These are phyloP conservation scores for Xylaria sp. DNA, from an alignment of 2,329 filamentous ascomycete species.

Conservation along the genomic window DNA sequence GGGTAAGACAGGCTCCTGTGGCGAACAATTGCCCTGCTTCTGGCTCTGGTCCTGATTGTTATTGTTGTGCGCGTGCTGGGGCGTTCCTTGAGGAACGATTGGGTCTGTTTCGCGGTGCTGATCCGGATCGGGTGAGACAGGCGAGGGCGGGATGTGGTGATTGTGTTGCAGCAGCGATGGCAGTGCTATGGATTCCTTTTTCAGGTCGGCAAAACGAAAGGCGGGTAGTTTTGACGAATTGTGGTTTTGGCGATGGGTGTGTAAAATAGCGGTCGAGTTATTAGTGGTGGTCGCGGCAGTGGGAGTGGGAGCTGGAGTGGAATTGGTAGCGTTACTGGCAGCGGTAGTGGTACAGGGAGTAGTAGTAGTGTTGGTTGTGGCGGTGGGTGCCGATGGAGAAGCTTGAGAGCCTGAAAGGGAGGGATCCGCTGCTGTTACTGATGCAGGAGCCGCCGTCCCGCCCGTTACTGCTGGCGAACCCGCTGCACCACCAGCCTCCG, in stretches of 20 bases:
- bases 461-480: background rate
- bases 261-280: slow-evolving; percentile 32
- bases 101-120: slow-evolving; percentile 33
- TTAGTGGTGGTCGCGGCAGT: slow-evolving; percentile 15
- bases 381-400: background rate
- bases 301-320: slow-evolving; percentile 4
- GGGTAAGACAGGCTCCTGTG: slow-evolving; percentile 28
- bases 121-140: slow-evolving; percentile 42
- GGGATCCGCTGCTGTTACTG: slow-evolving; percentile 14
- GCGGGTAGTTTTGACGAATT: slow-evolving; percentile 59
- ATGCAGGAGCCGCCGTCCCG: background rate
- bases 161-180: slow-evolving; percentile 41
- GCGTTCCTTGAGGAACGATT: slow-evolving; percentile 26
- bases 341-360: slow-evolving; percentile 8
- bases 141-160: slow-evolving; percentile 43
- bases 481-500: slow-evolving; percentile 5
- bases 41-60: slow-evolving; percentile 28
- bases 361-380: slow-evolving; percentile 1
- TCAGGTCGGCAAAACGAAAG: slow-evolving; percentile 56
- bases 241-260: slow-evolving; percentile 56
- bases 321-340: slow-evolving; percentile 1
- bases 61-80: slow-evolving; percentile 26
- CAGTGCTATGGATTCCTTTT: slow-evolving; percentile 40
- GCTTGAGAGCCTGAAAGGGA: slow-evolving; percentile 17
- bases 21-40: slow-evolving; percentile 2